Conservation (phyloP, 2,329 filamentous ascomycete genomes). For the Pestalotiopsis fici region DNA sequence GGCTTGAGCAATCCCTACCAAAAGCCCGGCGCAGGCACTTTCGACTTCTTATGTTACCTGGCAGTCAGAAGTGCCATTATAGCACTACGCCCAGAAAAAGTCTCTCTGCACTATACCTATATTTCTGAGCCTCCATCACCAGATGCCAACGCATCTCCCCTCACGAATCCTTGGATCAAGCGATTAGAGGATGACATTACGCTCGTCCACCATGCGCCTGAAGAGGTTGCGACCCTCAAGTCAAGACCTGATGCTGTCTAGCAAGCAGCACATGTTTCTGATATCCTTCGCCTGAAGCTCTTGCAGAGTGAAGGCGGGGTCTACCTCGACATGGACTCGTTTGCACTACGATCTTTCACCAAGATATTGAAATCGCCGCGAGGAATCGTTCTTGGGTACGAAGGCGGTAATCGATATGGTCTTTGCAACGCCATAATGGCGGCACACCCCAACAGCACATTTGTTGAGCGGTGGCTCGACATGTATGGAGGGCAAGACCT, state of each 20-base stretch:
- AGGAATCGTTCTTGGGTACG: constrained; percentile 33
- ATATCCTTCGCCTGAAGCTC: constrained; percentile 34
- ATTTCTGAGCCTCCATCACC: constrained; percentile 33
- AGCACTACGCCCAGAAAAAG: constrained; percentile 33
- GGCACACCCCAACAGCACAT: constrained; percentile 33
- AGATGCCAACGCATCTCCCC: constrained; percentile 28
- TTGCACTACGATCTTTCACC: constrained; percentile 33
- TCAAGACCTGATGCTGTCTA: constrained; percentile 27
- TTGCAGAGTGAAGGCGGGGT: constrained; percentile 35
- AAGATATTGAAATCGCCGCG: constrained; percentile 27
- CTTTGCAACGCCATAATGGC: constrained; percentile 40
- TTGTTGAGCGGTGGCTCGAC: constrained; percentile 34
- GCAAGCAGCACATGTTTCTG: constrained; percentile 34
- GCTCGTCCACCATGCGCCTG: constrained; percentile 34
- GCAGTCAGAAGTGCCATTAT: constrained; percentile 36
- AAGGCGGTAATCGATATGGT: constrained; percentile 38
- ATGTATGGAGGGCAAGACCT: constrained; percentile 33
- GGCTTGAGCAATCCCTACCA: constrained; percentile 34
- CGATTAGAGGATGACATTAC: constrained; percentile 33
- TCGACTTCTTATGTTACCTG: constrained; percentile 38
- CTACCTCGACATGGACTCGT: constrained; percentile 37
- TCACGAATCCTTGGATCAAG: constrained; percentile 36
- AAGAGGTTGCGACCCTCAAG: constrained; percentile 26
- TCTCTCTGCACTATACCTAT: constrained; percentile 39
- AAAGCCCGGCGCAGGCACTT: constrained; percentile 29